phyloP scores from a whole-genome alignment of 345 rosid genomes.

The Gossypium anomalum region DNA sequence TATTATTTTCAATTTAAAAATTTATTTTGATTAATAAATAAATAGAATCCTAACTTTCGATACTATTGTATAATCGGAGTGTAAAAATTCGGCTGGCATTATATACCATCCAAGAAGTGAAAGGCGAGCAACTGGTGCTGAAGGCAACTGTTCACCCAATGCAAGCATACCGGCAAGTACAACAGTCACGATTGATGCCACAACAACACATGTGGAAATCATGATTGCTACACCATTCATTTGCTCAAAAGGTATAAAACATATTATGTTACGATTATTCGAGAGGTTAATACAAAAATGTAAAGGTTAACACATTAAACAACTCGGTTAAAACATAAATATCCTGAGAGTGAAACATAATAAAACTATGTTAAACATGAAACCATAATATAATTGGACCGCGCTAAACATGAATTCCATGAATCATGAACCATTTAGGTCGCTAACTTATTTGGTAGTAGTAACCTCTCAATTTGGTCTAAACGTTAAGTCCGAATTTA shows the following conservation, averaged over 20 bases:
- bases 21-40: no score
- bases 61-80: neutral
- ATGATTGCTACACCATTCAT: conserved; percentile 96
- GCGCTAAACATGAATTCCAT: neutral
- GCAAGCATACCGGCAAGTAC: conserved; percentile 96
- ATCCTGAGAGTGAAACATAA: neutral
- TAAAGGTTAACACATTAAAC: neutral
- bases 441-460: conserved; percentile 63
- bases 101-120: conserved; percentile 75
- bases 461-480: no score
- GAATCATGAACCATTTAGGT: neutral
- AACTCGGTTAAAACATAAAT: neutral
- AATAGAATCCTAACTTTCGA: no score
- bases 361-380: neutral
- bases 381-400: neutral
- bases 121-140: conserved; percentile 68
- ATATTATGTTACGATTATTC: neutral
- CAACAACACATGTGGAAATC: conserved; percentile 91
- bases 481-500: no score
- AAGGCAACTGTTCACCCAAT: conserved; percentile 81
- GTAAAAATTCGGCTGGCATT: neutral
- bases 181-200: conserved; percentile 90
- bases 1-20: no score
- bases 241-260: conserved; percentile 27
- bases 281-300: neutral